A percentile compares a stretch with the other conserved stretches of the same genome.
phyloP scores from a whole-genome alignment of 768 basidiomycete genomes.

The Mrakia gelida region DNA sequence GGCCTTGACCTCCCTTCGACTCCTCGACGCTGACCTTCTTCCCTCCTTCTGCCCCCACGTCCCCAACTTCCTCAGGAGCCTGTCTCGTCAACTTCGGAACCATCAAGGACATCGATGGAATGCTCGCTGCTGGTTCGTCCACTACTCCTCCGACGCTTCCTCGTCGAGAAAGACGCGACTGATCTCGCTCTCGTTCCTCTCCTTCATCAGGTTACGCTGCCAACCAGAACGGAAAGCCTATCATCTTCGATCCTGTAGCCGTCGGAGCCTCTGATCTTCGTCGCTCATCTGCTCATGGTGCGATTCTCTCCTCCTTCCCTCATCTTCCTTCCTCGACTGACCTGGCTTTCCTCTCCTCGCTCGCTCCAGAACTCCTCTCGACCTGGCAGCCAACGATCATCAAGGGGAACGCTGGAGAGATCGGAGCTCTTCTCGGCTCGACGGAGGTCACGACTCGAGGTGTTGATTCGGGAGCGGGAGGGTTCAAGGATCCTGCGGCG shows the following conservation, averaged over 20 bases:
- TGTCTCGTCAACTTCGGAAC: conserved; percentile 80
- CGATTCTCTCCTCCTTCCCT: conserved; percentile 32
- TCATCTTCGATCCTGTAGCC: conserved; percentile 90
- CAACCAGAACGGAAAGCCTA: conserved; percentile 64
- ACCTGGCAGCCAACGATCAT: conserved; percentile 83
- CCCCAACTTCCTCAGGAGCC: conserved; percentile 43
- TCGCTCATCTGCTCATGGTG: conserved; percentile 59
- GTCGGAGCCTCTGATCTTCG: conserved; percentile 76
- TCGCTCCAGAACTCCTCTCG: conserved; percentile 58
- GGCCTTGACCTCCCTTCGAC: no score
- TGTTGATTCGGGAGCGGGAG: conserved; percentile 71
- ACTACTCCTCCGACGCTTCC: conserved; percentile 1
- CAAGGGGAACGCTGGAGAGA: conserved; percentile 83
- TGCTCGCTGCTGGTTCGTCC: conserved; percentile 64
- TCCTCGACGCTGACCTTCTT: no score
- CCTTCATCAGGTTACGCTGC: conserved; percentile 49
- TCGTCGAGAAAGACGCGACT: not conserved
- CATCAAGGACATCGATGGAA: conserved; percentile 58
- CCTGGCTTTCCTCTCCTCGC: not conserved
- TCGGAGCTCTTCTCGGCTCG: conserved; percentile 71
- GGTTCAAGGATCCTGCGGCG: conserved; percentile 64
- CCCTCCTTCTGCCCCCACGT: no score
- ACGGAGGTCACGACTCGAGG: conserved; percentile 72
- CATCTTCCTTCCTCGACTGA: not conserved
- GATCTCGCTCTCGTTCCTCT: not conserved